Percentiles rank a stretch among this genome's conserved stretches.
phyloP scores from a whole-genome alignment of 2,329 filamentous ascomycete species.

The Aspergillus sp. region DNA sequence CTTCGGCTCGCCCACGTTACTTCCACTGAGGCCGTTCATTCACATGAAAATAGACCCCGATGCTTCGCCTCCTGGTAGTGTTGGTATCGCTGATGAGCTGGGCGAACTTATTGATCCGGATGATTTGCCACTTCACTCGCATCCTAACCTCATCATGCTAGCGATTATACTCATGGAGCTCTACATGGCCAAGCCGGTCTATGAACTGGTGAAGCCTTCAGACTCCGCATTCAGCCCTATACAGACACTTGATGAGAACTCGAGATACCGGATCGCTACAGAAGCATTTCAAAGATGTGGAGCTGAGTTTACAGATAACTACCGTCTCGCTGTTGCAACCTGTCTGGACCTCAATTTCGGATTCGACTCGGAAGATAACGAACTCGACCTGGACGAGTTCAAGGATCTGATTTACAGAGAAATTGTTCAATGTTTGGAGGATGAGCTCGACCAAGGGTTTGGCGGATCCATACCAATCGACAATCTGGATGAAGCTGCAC shows the following conservation, averaged over 20 bases:
- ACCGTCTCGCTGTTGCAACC: slow-evolving; percentile 9
- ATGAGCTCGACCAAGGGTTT: slow-evolving; percentile 15
- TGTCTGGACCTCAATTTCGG: slow-evolving; percentile 13
- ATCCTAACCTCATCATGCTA: slow-evolving; percentile 13
- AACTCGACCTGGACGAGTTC: background rate
- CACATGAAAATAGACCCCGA: background rate
- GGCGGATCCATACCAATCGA: slow-evolving; percentile 7
- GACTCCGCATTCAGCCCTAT: too few relatives aligned
- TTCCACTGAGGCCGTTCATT: slow-evolving; percentile 14
- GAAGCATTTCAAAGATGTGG: slow-evolving; percentile 6
- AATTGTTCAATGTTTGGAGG: slow-evolving; percentile 12
- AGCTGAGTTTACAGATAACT: slow-evolving; percentile 14
- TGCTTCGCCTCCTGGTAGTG: background rate
- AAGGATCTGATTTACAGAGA: slow-evolving; percentile 8
- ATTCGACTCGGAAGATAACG: slow-evolving; percentile 1
- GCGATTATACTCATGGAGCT: slow-evolving; percentile 16
- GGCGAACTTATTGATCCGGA: slow-evolving; percentile 10
- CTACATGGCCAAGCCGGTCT: slow-evolving; percentile 7
- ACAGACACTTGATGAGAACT: background rate
- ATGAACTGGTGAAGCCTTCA: background rate
- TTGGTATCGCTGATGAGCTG: background rate
- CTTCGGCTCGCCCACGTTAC: background rate
- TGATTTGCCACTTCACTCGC: slow-evolving; percentile 11
- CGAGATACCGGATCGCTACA: background rate
- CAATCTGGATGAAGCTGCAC: slow-evolving; percentile 11